Evolutionary conservation across 225 moss, liverwort and hornwort genomes (phyloP), one percentile per base, ranked within the genome.

Genomic region (Straminergon stramineum): DNA sequence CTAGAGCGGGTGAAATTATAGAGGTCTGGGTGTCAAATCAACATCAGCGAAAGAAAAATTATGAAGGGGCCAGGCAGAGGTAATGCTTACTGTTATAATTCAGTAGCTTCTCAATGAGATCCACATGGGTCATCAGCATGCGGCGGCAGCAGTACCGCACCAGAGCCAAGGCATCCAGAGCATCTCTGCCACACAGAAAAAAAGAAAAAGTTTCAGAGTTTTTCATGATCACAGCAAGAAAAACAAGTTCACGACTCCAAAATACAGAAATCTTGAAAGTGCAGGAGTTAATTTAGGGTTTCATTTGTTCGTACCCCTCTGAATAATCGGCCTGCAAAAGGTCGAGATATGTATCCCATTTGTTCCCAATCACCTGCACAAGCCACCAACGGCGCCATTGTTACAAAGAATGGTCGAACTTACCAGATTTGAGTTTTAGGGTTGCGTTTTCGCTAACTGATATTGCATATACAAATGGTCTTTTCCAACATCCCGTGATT

Each of bases 41-140:
- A 68, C 22, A 68, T n/a, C 56, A 71, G 26, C 15, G 69, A n/a
- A 71, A 32, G 66, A 21, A 82, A n/a, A 83, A 15, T 19, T 51
- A 61, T 16, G 61, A 69, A 35, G 30, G 22, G 45, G 55, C 0
- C 17, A n/a, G 26, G 80, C 19, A 87, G 57, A 35, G 43, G 34
- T 87, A 68, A 93, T 53, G 70, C 95, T 91, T 92, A 96, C 97
- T 96, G 91, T 97, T 97, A 31, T 99, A 99, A 57, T 96, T 97
- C 45, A 99, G 91, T 66, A 99, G 97, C 94, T 99, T 99, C 91
- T 99, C 98, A 82, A 99, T 96, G 73, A 99, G 95, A 92, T 96
- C 98, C 85, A 97, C 98, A 83, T 99, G 98, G 35, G 98, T 99
- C 98, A 99, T 99, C 77, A 99, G 93, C 98, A 97, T 99, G 67